Percentiles rank a stretch among this genome's conserved stretches.
Evolutionary conservation across 768 basidiomycete species (phyloP).

Genomic region (Jaapia argillacea): DNA sequence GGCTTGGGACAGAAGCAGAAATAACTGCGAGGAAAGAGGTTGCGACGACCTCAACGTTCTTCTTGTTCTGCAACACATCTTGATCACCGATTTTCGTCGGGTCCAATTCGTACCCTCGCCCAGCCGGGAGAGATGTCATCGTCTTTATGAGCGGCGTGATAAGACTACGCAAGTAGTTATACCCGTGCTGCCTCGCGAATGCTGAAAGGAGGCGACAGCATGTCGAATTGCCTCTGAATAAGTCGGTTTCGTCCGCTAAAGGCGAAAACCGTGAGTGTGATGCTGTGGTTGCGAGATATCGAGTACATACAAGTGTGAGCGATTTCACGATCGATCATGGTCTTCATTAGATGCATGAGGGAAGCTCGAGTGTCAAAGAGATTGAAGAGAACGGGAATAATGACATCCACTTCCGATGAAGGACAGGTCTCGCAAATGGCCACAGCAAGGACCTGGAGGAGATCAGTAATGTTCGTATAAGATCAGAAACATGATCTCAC

Average conservation of each 20-base stretch:
- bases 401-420: slow-evolving; percentile 66
- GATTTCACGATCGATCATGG: slow-evolving; percentile 82
- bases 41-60: slow-evolving; percentile 64
- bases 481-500: slow-evolving; percentile 38
- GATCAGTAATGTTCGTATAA: too few species aligned
- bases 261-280: background rate
- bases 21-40: slow-evolving; percentile 70
- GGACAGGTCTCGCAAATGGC: slow-evolving; percentile 87
- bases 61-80: slow-evolving; percentile 56
- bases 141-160: slow-evolving; percentile 69
- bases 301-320: slow-evolving; percentile 50
- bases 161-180: slow-evolving; percentile 78
- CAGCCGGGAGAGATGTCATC: slow-evolving; percentile 63
- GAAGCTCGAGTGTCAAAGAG: slow-evolving; percentile 72
- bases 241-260: slow-evolving; percentile 66
- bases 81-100: slow-evolving; percentile 48
- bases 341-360: slow-evolving; percentile 65
- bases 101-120: slow-evolving; percentile 72
- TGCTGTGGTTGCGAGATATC: background rate
- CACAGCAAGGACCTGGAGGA: slow-evolving; percentile 60
- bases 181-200: slow-evolving; percentile 85
- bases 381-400: slow-evolving; percentile 79
- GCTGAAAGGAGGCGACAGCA: slow-evolving; percentile 81
- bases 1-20: slow-evolving; percentile 51
- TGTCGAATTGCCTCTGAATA: slow-evolving; percentile 85